A percentile compares a stretch with the other conserved stretches of the same genome.
Evolutionary conservation across 345 rosid genomes (phyloP).

Genomic region (Hevea brasiliensis): DNA sequence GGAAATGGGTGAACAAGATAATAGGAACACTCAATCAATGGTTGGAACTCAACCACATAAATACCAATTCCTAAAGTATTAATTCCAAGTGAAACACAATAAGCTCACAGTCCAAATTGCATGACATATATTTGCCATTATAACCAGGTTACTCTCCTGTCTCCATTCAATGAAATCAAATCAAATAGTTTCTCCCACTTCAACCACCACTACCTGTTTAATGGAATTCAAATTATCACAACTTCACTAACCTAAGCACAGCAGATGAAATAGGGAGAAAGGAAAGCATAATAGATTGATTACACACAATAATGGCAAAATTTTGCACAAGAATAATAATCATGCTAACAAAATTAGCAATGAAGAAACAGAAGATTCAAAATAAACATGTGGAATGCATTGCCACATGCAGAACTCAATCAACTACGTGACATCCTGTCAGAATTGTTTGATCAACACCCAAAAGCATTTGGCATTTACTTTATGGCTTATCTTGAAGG

Average conservation of each 20-base stretch:
- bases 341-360: neutral
- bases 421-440: constrained; percentile 16
- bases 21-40: neutral
- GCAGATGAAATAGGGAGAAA: neutral
- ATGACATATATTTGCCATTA: neutral
- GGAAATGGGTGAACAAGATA: neutral
- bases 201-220: neutral
- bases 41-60: neutral
- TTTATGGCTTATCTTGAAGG: constrained; percentile 35
- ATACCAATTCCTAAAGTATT: neutral
- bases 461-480: constrained; percentile 17
- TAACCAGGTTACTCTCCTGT: neutral
- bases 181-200: too few relatives aligned
- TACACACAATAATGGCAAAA: neutral
- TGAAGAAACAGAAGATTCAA: neutral
- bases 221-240: neutral
- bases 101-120: neutral
- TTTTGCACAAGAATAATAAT: neutral
- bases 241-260: neutral
- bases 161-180: neutral
- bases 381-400: constrained; percentile 10
- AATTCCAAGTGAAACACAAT: neutral
- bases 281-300: neutral
- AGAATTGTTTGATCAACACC: constrained; percentile 7
- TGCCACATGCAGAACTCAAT: constrained; percentile 18